Base-by-base conservation (phyloP, 306 rosid genomes). In the Cucumis cinereus region DNA sequence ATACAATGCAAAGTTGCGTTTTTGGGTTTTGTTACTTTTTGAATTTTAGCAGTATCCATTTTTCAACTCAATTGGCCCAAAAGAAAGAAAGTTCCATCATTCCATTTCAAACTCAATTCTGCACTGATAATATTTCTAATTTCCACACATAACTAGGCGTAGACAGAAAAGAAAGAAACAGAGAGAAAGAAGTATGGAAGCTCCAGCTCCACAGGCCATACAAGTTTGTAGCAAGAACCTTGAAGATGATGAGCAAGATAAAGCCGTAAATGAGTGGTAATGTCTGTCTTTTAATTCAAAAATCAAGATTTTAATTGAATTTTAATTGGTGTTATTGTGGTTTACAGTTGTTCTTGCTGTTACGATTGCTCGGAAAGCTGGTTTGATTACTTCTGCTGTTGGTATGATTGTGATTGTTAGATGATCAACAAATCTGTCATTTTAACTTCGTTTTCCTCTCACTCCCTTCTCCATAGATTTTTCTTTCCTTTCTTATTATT, bases 141-240 rank as follows among this genome's bases (percentile, higher is more conserved):
- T 38, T 38, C 17, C 47, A 40, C 4, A 14, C 41, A 79, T 2
- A 28, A 64, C 81, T 53, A 33, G 52, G 12, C 57, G 50, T 84
- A 10, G 22, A 22, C 3, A 22, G 11, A n/a, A 55, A 23, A 22
- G 13, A 33, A 16, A 33, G 45, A 17, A 17, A 81, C 56, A 28
- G 58, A 80, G n/a, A 68, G 40, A 92, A 50, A 6, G 35, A 92
- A 30, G 35, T 30, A 30, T 92, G 97, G 93, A 90, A 8, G 93
- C 96, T 49, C 96, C 96, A 19, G 80, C 79, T 45, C 40, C 90
- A 62, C 97, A 92, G 76, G 79, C 96, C 72, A 83, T 88, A 12
- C 89, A 92, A 3, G 69, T 70, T 74, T 81, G 90, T 7, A 75
- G 57, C 84, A 85, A 75, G 33, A 68, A 47, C 58, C 35, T 41